Base-by-base conservation (phyloP, 805 yeast genomes). In the Kluyveromyces wickerhamii region DNA sequence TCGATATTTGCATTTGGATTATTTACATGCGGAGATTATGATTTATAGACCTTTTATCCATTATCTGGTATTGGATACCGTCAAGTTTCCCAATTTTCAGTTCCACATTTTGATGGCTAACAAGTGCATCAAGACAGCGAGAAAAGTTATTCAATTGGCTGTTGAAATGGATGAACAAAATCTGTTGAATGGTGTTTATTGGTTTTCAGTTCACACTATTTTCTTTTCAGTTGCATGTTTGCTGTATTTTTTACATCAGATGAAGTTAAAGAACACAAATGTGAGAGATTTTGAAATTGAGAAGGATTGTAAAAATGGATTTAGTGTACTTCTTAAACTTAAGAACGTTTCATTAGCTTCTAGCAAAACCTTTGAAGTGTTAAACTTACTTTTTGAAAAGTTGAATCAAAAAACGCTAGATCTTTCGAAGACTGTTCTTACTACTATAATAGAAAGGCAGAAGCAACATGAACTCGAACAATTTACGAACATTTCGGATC, bases 161-260 rank as follows among this genome's bases (percentile, higher is more conserved):
- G 76, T 81, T 46, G 86, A 80, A 49, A 75, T 87, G 86, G 77
- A 81, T 41, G 70, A 73, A 43, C 74, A 77, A 42, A 69, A 78
- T 38, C 66, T 84, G 56, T 62, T 87, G 25, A 74, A 78, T 43
- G 95, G 95, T 1, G 82, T 92, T 2, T 88, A 87, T 52, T 86
- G 95, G 95, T 87, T 85, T 52, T 77, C 92, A 5, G 81, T 83
- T 51, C 87, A 87, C 55, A 84, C 95, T 0, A 79, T 87, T 4
- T 87, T 86, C 54, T 85, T 84, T 59, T 78, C 94, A 2, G 86
- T 86, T 40, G 94, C 95, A 1, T 82, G 94, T 50, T 65, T 86
- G 47, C 81, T 84, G 12, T 84, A 79, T 49, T 85, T 45, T 29
- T 41, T 44, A 18, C 46, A 48, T 41, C 48, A 42, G 27, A 30